A percentile compares a stretch with the other conserved stretches of the same genome.
These are phyloP conservation scores for Pisolithus thermaeus DNA, from an alignment of 1,284 basidiomycete species.

Conservation along the genomic window DNA sequence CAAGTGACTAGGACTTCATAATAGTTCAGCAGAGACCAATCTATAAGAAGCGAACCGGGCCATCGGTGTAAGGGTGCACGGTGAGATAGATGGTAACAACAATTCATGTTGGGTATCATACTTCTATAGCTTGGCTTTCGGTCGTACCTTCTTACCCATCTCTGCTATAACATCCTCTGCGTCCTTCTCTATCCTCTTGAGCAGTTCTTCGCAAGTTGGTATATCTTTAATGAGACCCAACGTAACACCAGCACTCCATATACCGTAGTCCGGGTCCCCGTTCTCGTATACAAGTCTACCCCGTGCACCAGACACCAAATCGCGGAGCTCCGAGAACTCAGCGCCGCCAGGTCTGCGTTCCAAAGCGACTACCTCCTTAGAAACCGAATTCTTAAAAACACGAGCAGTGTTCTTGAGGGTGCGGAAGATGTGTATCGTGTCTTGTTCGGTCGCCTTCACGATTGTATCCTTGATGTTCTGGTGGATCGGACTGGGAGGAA, in stretches of 20 bases:
- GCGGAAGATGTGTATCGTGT: conserved; percentile 88
- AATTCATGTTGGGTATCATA: no score
- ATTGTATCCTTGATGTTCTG: conserved; percentile 89
- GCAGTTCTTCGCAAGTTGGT: conserved; percentile 75
- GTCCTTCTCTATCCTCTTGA: conserved; percentile 71
- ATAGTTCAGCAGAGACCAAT: no score
- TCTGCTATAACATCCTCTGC: conserved; percentile 67
- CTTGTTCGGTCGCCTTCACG: conserved; percentile 74
- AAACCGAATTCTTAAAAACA: conserved; percentile 83
- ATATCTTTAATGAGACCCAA: conserved; percentile 85
- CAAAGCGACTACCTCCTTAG: conserved; percentile 76
- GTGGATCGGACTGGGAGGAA: conserved; percentile 68
- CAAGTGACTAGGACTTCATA: no score
- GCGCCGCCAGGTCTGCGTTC: conserved; percentile 80
- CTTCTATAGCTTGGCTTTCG: conserved; percentile 34
- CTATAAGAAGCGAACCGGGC: no score
- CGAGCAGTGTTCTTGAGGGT: conserved; percentile 83
- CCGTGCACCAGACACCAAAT: conserved; percentile 78
- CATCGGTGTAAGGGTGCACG: no score
- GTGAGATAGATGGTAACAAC: no score
- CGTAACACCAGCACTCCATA: conserved; percentile 80
- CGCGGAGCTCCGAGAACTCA: conserved; percentile 81
- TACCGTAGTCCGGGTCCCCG: conserved; percentile 83
- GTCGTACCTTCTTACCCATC: conserved; percentile 36
- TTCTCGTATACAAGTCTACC: conserved; percentile 78